phyloP scores from a whole-genome alignment of 2,329 filamentous ascomycete genomes.

The Thelonectria blattea region DNA sequence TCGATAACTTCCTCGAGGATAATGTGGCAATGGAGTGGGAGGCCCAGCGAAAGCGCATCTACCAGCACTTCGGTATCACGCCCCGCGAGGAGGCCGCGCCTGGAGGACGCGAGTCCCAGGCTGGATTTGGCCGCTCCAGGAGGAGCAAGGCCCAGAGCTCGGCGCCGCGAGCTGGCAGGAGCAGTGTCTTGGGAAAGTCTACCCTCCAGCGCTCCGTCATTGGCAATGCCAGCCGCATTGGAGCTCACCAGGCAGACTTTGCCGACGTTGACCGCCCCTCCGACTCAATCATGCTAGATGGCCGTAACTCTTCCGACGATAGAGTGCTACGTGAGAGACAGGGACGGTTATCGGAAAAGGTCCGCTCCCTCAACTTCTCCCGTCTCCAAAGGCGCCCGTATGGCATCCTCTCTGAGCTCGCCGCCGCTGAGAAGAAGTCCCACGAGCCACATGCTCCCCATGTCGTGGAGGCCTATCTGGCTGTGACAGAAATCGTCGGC shows the following conservation, averaged over 20 bases:
- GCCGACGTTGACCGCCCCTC: constrained; percentile 69
- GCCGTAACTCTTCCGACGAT: constrained; percentile 65
- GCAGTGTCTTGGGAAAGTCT: constrained; percentile 60
- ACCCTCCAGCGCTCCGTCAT: constrained; percentile 84
- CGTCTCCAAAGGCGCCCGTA: constrained; percentile 71
- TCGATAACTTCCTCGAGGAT: constrained; percentile 92
- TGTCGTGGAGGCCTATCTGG: constrained; percentile 81
- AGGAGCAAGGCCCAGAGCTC: constrained; percentile 56
- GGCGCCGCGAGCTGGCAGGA: constrained; percentile 62
- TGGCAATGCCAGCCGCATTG: constrained; percentile 74
- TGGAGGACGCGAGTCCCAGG: constrained; percentile 55
- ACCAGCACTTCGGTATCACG: constrained; percentile 93
- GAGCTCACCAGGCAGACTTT: constrained; percentile 69
- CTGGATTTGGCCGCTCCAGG: constrained; percentile 66
- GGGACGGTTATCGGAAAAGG: constrained; percentile 76
- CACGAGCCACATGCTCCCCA: constrained; percentile 75
- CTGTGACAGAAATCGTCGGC: constrained; percentile 77
- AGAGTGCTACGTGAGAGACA: constrained; percentile 85
- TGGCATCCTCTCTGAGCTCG: constrained; percentile 78
- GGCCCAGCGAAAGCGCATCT: constrained; percentile 88
- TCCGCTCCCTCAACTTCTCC: constrained; percentile 78
- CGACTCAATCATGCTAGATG: constrained; percentile 51
- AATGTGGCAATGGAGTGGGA: constrained; percentile 97
- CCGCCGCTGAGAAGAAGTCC: constrained; percentile 72
- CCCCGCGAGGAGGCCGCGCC: constrained; percentile 56